Base-by-base conservation (phyloP, 2,329 filamentous ascomycete species). In the Xylaria sp. region DNA sequence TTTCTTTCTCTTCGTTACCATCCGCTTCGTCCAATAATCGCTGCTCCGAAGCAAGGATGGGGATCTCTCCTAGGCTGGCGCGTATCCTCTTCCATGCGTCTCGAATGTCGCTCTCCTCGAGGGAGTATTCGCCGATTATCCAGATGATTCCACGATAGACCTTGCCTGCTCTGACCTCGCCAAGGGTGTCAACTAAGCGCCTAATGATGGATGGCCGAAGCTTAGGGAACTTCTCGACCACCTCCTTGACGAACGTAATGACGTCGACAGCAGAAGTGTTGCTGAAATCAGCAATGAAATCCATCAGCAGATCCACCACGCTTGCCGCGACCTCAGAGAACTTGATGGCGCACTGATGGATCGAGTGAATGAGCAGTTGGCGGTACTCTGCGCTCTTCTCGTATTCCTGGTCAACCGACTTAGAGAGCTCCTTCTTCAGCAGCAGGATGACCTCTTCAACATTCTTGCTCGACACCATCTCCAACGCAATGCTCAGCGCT, bases 391-490 rank as follows among this genome's bases (percentile, higher is more conserved):
- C 86, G 75, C 95, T 96, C 85, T 97, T 97, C 78, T 99, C 94
- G 76, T 97, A 97, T 73, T 97, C 92, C 73, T 97, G 92, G 68
- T 99, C 92, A 40, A 97, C 91, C 0, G 94, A 99, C 82, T 97
- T 99, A 59, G 91, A 87, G 22, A 99, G 84, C 71, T 99, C 94
- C 74, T 99, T 99, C 80, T 99, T 99, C 56, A 99, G 80, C 1
- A 99, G 81, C 67, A 97, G 84, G 19, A 99, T 90, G 13, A 99
- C 94, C 69, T 99, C 94, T 71, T 97, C 94, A 6, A 99, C 92
- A 62, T 99, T 99, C 78, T 96, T 96, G 83, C 92, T 97, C 0
- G 93, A 94, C 4, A 99, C 91, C 94, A 99, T 97, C 62, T 97
- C 92, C 72, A 99, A 80, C 11, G 92, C 92, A 66, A 99, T 90